Evolutionary conservation across 1,139 yeast species (phyloP).

Genomic region (Meyerozyma smithsonii): DNA sequence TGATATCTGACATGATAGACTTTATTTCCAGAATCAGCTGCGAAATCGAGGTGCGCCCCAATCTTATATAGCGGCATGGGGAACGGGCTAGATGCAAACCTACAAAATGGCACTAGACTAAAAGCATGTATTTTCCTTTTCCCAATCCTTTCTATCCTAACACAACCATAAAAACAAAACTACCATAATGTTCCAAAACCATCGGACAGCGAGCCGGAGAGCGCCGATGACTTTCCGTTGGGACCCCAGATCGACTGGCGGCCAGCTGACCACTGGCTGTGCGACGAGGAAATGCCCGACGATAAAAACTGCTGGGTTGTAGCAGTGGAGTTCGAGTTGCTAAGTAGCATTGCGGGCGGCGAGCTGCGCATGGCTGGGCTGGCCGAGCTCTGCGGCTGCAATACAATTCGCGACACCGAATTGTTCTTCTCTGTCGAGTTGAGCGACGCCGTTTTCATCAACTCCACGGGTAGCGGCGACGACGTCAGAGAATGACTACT

Average conservation of each 20-base stretch:
- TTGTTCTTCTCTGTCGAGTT: neutral
- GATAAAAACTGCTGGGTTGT: neutral
- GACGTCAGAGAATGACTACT: conserved; percentile 21
- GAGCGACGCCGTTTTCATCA: neutral
- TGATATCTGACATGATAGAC: neutral
- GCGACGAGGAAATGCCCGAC: neutral
- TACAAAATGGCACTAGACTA: no score
- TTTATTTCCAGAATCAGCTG: neutral
- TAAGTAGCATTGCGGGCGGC: neutral
- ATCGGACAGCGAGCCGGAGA: neutral
- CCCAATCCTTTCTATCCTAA: conserved; percentile 1
- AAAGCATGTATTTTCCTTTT: neutral
- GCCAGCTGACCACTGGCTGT: neutral
- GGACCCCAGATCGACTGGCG: conserved; percentile 2
- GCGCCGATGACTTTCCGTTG: neutral
- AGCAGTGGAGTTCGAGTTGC: neutral
- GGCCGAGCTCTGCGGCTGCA: conserved; percentile 1
- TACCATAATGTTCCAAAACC: neutral
- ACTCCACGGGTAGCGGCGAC: conserved; percentile 8
- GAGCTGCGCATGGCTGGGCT: neutral
- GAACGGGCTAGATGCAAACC: neutral
- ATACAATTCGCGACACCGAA: neutral
- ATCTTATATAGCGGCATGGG: neutral
- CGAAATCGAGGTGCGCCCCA: neutral
- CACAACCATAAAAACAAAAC: neutral